A percentile compares a stretch with the other conserved stretches of the same genome.
Evolutionary conservation across 2,329 filamentous ascomycete genomes (phyloP).

Genomic region (Leptographium lundbergii): DNA sequence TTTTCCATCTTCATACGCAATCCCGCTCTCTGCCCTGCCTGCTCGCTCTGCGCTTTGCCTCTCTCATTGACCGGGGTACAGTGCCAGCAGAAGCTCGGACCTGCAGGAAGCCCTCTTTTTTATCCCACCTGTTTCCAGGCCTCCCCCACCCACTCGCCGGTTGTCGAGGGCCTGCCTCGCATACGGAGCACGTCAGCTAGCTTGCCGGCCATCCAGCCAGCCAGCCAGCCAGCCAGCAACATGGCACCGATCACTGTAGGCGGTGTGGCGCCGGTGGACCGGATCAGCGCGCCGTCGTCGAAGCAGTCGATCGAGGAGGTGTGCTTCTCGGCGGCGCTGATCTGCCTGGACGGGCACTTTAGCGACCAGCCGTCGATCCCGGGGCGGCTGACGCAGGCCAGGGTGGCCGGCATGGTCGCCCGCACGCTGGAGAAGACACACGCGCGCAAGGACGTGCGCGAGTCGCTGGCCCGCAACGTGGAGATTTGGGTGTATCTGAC

Average conservation of each 20-base stretch:
- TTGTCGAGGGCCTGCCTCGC: not conserved
- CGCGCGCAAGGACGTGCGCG: constrained; percentile 47
- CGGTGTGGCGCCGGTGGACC: constrained; percentile 12
- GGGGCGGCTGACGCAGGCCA: constrained; percentile 41
- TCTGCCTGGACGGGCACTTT: constrained; percentile 50
- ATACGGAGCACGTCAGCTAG: not conserved
- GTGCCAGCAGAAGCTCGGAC: too few species aligned
- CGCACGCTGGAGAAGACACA: constrained; percentile 53
- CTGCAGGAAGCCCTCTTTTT: not conserved
- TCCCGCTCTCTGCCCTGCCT: not conserved
- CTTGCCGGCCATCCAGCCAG: not conserved
- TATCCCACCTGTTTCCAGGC: not conserved
- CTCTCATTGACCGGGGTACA: not conserved
- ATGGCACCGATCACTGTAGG: constrained; percentile 14
- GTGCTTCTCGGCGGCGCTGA: constrained; percentile 46
- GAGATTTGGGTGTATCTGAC: constrained; percentile 54
- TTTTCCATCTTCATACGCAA: not conserved
- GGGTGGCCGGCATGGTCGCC: constrained; percentile 43
- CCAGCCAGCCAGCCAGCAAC: not conserved
- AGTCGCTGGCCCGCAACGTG: constrained; percentile 48
- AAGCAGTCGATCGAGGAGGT: constrained; percentile 49
- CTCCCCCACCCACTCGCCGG: not conserved
- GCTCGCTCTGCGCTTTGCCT: not conserved
- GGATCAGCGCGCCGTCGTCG: constrained; percentile 12
- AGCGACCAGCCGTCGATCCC: constrained; percentile 39